A percentile compares a stretch with the other conserved stretches of the same genome.
phyloP scores from a whole-genome alignment of 225 moss, liverwort and hornwort species.

The Lunularia cruciata region DNA sequence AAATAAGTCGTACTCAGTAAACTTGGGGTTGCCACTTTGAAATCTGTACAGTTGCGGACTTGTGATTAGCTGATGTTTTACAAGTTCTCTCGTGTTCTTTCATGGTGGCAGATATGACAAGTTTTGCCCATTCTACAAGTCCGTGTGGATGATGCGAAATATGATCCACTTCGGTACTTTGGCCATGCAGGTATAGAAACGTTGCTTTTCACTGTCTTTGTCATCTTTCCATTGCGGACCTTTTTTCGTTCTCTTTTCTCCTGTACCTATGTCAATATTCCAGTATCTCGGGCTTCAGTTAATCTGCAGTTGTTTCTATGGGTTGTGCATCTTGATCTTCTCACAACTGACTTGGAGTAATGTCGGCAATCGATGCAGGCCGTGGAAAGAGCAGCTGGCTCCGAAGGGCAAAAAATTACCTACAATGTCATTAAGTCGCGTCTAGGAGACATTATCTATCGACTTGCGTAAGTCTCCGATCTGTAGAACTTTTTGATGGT shows the following conservation, averaged over 20 bases:
- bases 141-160: slow-evolving; percentile 99
- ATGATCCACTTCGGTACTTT: slow-evolving; percentile 83
- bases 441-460: slow-evolving; percentile 75
- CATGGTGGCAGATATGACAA: slow-evolving; percentile 72
- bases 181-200: slow-evolving; percentile 62
- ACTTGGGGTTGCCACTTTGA: no score
- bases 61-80: no score
- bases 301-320: no score
- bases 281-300: no score
- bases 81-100: background rate
- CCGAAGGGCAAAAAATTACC: slow-evolving; percentile 88
- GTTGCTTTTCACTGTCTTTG: background rate
- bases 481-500: background rate
- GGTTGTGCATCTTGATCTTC: background rate
- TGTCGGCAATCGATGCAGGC: slow-evolving; percentile 47
- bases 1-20: no score
- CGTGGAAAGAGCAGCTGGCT: slow-evolving; percentile 87
- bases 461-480: slow-evolving; percentile 59
- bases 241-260: no score
- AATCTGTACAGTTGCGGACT: no score
- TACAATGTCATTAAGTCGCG: slow-evolving; percentile 93
- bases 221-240: background rate
- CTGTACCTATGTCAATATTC: no score
- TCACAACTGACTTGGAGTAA: no score
- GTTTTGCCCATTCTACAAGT: slow-evolving; percentile 97